Conservation (phyloP, 2,329 filamentous ascomycete genomes). For the Penicillium sp. region DNA sequence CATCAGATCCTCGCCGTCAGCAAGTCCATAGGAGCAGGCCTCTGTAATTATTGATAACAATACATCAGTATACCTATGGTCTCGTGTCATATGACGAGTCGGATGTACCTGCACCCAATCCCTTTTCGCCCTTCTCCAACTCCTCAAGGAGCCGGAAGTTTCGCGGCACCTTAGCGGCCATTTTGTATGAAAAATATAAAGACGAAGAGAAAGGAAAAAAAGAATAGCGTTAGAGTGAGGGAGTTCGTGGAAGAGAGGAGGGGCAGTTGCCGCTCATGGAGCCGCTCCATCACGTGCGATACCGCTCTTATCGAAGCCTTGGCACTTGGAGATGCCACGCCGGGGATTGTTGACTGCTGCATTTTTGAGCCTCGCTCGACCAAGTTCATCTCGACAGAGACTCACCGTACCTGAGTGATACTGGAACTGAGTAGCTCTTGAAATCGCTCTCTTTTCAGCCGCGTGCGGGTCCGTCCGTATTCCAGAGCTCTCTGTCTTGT, state of each 20-base stretch:
- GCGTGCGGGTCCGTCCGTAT: background rate
- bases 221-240: conserved; percentile 3
- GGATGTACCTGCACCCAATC: conserved; percentile 71
- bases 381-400: background rate
- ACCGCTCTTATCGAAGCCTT: conserved; percentile 22
- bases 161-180: conserved; percentile 77
- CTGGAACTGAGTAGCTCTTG: background rate
- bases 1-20: conserved; percentile 87
- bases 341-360: conserved; percentile 17
- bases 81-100: conserved; percentile 6
- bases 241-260: conserved; percentile 13
- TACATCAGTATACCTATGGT: conserved; percentile 22
- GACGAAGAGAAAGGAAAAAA: background rate
- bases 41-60: conserved; percentile 53
- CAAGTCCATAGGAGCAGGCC: conserved; percentile 93
- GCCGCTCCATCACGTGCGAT: conserved; percentile 21
- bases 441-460: background rate
- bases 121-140: conserved; percentile 98
- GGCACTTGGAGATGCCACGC: conserved; percentile 25
- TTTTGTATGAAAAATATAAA: conserved; percentile 27
- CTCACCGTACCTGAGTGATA: background rate
- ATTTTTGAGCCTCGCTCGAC: conserved; percentile 8
- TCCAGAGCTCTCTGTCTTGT: conserved; percentile 7
- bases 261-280: conserved; percentile 14
- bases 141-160: conserved; percentile 97